A percentile compares a stretch with the other conserved stretches of the same genome.
phyloP scores from a whole-genome alignment of 75 land plant genomes.

The Ceratopteris richardii region DNA sequence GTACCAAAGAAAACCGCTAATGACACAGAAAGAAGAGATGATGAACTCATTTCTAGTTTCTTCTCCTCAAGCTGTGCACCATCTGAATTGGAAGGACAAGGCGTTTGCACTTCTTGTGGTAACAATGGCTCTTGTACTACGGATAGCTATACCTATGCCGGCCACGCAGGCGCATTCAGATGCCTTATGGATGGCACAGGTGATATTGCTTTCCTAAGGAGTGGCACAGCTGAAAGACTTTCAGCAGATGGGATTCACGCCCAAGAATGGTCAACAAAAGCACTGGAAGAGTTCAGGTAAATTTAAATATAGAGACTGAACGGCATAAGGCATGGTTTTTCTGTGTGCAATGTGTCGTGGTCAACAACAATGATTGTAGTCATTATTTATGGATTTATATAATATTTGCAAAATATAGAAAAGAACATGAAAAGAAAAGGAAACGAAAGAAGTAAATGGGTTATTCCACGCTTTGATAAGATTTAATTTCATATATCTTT shows the following conservation, averaged over 20 bases:
- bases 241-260: slow-evolving; percentile 3
- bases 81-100: slow-evolving; percentile 4
- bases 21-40: neutral
- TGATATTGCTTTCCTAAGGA: slow-evolving; percentile 6
- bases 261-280: slow-evolving; percentile 8
- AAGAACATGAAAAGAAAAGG: no score
- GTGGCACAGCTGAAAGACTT: neutral
- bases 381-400: no score
- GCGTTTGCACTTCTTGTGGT: slow-evolving; percentile 7
- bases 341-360: neutral
- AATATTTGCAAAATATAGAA: no score
- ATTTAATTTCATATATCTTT: no score
- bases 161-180: slow-evolving; percentile 5
- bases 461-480: no score
- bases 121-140: slow-evolving; percentile 3
- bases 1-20: neutral
- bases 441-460: no score
- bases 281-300: slow-evolving; percentile 10
- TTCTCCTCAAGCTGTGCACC: slow-evolving; percentile 3
- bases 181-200: slow-evolving; percentile 9
- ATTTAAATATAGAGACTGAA: neutral
- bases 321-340: neutral
- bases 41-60: neutral
- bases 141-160: neutral
- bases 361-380: no score